These are phyloP conservation scores for Hirsutella thompsonii DNA, from an alignment of 2,329 filamentous ascomycete species.

Conservation along the genomic window DNA sequence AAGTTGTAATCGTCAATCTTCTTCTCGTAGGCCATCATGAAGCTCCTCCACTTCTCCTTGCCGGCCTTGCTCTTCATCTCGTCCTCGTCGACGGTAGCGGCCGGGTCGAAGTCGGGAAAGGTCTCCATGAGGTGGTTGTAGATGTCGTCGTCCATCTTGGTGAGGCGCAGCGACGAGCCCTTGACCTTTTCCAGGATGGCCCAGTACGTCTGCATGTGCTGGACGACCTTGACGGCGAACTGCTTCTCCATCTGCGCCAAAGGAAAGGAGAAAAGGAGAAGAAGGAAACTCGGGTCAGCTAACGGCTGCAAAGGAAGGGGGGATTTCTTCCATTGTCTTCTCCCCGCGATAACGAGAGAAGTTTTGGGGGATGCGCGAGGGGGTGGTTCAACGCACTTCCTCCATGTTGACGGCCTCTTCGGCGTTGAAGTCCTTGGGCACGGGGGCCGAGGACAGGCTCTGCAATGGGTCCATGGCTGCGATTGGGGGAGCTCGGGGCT, in stretches of 20 bases:
- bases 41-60: constrained; percentile 90
- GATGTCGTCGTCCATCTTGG: constrained; percentile 92
- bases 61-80: constrained; percentile 95
- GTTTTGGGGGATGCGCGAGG: no score
- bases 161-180: constrained; percentile 80
- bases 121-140: constrained; percentile 74
- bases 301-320: no score
- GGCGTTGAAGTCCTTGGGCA: constrained; percentile 46
- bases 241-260: constrained; percentile 81
- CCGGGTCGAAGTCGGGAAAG: constrained; percentile 87
- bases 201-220: constrained; percentile 98
- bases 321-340: no score
- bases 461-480: constrained; percentile 25
- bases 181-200: constrained; percentile 80
- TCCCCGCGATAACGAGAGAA: no score
- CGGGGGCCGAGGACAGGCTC: constrained; percentile 19
- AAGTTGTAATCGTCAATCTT: constrained; percentile 97
- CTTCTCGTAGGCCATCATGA: constrained; percentile 89
- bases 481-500: not conserved
- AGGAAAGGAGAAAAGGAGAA: no score
- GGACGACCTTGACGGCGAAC: constrained; percentile 94
- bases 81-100: constrained; percentile 72
- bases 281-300: constrained; percentile 3
- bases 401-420: constrained; percentile 41
- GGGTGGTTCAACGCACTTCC: constrained; percentile 29